These are phyloP conservation scores for Prunus davidiana DNA, from an alignment of 306 rosid species.

Conservation along the genomic window DNA sequence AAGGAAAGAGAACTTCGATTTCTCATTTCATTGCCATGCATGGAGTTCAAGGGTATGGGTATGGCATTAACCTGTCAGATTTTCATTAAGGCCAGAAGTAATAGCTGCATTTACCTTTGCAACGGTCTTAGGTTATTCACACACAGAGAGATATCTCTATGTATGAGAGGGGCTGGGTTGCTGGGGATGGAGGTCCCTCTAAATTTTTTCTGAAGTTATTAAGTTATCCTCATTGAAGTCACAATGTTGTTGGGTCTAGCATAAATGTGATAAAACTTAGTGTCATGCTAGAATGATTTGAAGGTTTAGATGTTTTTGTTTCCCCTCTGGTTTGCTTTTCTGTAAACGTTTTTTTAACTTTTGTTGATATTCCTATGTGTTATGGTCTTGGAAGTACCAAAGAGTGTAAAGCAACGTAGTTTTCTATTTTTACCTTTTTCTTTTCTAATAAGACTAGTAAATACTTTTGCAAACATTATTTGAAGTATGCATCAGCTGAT, in stretches of 20 bases:
- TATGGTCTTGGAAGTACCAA: not conserved
- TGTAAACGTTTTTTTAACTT: not conserved
- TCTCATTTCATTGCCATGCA: not conserved
- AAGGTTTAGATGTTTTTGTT: not conserved
- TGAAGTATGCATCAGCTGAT: not conserved
- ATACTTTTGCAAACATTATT: not conserved
- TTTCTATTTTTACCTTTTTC: not conserved
- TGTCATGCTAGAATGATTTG: not conserved
- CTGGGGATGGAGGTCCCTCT: not conserved
- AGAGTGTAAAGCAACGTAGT: not conserved
- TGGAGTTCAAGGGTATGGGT: not conserved
- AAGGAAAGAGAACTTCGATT: not conserved
- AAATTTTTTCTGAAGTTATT: not conserved
- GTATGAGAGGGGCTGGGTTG: too few relatives aligned
- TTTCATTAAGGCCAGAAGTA: too few relatives aligned
- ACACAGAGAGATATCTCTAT: too few relatives aligned
- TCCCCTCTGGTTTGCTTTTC: not conserved
- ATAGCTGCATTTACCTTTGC: not conserved
- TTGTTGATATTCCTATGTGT: not conserved
- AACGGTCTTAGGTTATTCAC: too few relatives aligned
- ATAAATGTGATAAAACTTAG: not conserved
- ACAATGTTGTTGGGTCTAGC: not conserved
- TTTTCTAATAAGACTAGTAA: not conserved
- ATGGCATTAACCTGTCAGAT: too few relatives aligned
- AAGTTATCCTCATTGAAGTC: not conserved